Conservation (phyloP, 2,329 filamentous ascomycete species). For the Plenodomus biglobosus region DNA sequence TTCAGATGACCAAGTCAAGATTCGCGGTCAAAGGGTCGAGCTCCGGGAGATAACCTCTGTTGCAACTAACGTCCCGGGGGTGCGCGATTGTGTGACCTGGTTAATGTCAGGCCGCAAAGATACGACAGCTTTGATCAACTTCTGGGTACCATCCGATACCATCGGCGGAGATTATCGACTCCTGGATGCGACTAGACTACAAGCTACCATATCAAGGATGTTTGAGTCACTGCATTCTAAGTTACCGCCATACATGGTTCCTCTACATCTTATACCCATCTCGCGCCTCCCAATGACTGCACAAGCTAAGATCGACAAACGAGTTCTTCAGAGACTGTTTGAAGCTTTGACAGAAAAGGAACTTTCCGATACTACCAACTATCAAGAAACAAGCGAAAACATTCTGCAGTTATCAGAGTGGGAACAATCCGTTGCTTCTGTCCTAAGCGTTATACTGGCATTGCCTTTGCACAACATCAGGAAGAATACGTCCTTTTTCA, state of each 20-base stretch:
- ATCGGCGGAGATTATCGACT: conserved; percentile 36
- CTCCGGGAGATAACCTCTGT: conserved; percentile 71
- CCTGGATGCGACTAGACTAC: conserved; percentile 43
- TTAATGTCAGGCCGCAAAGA: conserved; percentile 52
- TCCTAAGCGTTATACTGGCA: conserved; percentile 56
- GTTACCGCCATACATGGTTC: conserved; percentile 78
- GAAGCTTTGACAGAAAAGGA: conserved; percentile 48
- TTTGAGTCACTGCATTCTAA: conserved; percentile 57
- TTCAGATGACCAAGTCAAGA: conserved; percentile 77
- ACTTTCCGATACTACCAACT: conserved; percentile 48
- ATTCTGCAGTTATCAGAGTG: conserved; percentile 53
- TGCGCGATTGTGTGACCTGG: conserved; percentile 66
- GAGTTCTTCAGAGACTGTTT: conserved; percentile 55
- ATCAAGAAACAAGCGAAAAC: conserved; percentile 34
- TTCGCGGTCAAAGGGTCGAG: conserved; percentile 79
- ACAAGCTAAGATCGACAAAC: conserved; percentile 73
- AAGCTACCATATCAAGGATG: conserved; percentile 45
- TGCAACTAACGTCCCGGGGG: conserved; percentile 55
- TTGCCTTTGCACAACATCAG: conserved; percentile 53
- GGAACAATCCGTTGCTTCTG: conserved; percentile 60
- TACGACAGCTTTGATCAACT: conserved; percentile 63
- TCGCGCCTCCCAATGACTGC: conserved; percentile 68
- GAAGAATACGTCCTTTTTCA: conserved; percentile 71
- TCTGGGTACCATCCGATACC: conserved; percentile 60
- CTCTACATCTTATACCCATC: conserved; percentile 71